Percentiles rank a stretch among this genome's conserved stretches.
Evolutionary conservation across 73 alveolate species (phyloP).

Genomic region (Symbiodinium natans): DNA sequence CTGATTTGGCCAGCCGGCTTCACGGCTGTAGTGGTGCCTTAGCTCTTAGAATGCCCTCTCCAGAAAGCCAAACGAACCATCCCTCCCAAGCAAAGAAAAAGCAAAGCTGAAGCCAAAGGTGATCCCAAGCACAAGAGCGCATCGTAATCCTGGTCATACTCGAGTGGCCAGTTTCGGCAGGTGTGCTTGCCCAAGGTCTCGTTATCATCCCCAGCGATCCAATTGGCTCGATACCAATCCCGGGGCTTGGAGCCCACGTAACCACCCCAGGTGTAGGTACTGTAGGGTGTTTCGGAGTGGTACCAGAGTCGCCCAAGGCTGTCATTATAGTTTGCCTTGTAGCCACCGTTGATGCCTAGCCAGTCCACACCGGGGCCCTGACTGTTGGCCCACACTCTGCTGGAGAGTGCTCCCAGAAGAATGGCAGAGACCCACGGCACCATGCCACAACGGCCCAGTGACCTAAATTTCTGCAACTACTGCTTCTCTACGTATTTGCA

Average conservation of each 20-base stretch:
- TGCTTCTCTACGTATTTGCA: too few relatives aligned
- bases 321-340: background rate
- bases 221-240: background rate
- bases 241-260: background rate
- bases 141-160: constrained; percentile 13
- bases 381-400: too few relatives aligned
- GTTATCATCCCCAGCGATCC: background rate
- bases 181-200: background rate
- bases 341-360: constrained; percentile 49
- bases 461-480: too few relatives aligned
- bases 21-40: constrained; percentile 41
- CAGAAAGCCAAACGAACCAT: too few relatives aligned
- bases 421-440: too few relatives aligned
- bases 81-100: too few relatives aligned
- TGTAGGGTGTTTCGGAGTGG: background rate
- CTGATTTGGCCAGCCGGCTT: background rate
- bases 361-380: background rate
- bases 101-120: too few relatives aligned
- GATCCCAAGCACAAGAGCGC: background rate
- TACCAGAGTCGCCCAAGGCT: constrained; percentile 10
- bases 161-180: constrained; percentile 30
- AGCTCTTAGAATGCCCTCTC: too few relatives aligned
- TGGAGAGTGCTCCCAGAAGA: too few relatives aligned
- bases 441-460: too few relatives aligned
- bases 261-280: constrained; percentile 3